phyloP scores from a whole-genome alignment of 1,284 basidiomycete genomes.

The Rhodotorula sp. region DNA sequence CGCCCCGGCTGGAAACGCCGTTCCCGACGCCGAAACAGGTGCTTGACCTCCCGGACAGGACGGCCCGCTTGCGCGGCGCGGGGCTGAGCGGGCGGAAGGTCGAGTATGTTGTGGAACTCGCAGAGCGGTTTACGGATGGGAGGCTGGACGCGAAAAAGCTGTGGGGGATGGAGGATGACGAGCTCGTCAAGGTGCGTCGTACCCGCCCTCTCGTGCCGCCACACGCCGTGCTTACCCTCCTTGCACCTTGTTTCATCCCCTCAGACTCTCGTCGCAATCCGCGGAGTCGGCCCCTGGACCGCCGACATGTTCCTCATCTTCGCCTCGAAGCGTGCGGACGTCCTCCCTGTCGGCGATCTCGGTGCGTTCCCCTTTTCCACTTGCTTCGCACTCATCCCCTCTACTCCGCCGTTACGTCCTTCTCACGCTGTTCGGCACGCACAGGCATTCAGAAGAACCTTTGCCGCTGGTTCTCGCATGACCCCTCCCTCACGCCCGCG shows the following conservation, averaged over 20 bases:
- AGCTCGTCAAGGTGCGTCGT: slow-evolving; percentile 58
- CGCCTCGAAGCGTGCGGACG: slow-evolving; percentile 75
- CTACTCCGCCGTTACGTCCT: slow-evolving; percentile 57
- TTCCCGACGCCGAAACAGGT: slow-evolving; percentile 76
- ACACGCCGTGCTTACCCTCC: too few relatives aligned
- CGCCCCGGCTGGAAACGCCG: slow-evolving; percentile 47
- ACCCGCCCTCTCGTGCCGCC: too few relatives aligned
- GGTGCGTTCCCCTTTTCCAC: slow-evolving; percentile 63
- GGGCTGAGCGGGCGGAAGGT: slow-evolving; percentile 79
- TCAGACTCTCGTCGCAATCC: slow-evolving; percentile 70
- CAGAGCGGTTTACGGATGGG: slow-evolving; percentile 73
- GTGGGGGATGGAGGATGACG: slow-evolving; percentile 67
- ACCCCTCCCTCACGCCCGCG: slow-evolving; percentile 39
- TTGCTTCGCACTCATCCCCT: slow-evolving; percentile 52
- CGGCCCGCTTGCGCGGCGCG: slow-evolving; percentile 62
- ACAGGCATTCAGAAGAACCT: slow-evolving; percentile 40
- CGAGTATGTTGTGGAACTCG: slow-evolving; percentile 79
- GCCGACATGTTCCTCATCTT: slow-evolving; percentile 70
- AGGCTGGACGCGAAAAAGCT: slow-evolving; percentile 71
- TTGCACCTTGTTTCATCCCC: too few relatives aligned
- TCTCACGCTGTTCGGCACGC: slow-evolving; percentile 51
- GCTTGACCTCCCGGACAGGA: slow-evolving; percentile 56
- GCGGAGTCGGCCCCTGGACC: slow-evolving; percentile 67
- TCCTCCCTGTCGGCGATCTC: slow-evolving; percentile 68
- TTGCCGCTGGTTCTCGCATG: slow-evolving; percentile 37